These are phyloP conservation scores for Trichoderma hamatum DNA, from an alignment of 2,329 filamentous ascomycete genomes.

Conservation along the genomic window DNA sequence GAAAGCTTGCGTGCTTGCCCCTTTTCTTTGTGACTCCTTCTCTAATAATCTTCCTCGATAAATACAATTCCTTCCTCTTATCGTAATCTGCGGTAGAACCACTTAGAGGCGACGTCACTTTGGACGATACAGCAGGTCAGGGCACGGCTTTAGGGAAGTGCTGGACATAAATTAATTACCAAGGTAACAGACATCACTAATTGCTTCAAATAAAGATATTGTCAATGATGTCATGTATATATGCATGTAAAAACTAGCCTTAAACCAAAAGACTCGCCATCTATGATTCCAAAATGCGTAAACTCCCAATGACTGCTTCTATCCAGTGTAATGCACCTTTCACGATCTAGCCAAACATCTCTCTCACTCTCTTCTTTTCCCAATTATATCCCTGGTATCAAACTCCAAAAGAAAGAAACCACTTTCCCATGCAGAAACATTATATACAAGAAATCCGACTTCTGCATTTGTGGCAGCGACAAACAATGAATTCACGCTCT, in stretches of 20 bases:
- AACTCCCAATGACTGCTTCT: constrained; percentile 10
- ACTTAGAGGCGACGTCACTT: neutral
- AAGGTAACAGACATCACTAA: neutral
- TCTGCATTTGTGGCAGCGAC: neutral
- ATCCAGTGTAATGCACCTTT: neutral
- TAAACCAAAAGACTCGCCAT: neutral
- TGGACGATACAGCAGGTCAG: neutral
- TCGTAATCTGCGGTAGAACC: too few species aligned
- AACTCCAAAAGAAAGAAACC: constrained; percentile 5
- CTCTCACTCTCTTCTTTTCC: neutral
- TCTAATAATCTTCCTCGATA: neutral
- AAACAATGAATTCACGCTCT: neutral
- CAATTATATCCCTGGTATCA: constrained; percentile 21
- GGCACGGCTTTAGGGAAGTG: neutral
- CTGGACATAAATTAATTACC: neutral
- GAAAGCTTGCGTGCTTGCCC: neutral
- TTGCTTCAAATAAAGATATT: neutral
- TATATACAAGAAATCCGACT: constrained; percentile 12
- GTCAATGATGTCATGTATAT: neutral
- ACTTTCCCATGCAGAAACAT: neutral
- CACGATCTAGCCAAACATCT: neutral
- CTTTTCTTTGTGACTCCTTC: neutral
- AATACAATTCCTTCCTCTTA: neutral
- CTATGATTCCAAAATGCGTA: constrained; percentile 6
- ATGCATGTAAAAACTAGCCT: neutral